phyloP scores from a whole-genome alignment of 495 filamentous ascomycete genomes.

The Podospora appendiculata region DNA sequence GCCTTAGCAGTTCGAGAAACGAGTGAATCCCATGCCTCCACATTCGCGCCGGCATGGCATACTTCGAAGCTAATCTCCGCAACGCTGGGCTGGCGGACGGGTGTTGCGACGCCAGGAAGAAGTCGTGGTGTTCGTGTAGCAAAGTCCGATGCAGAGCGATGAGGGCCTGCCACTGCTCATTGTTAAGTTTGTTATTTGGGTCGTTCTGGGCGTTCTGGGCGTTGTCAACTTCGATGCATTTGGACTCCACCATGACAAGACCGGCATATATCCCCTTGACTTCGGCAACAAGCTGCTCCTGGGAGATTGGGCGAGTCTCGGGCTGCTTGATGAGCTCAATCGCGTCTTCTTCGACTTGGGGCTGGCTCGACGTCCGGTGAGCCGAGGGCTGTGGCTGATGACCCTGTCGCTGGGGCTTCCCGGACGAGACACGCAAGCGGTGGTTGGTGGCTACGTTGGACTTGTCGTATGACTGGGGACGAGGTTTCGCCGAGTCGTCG shows the following conservation, averaged over 20 bases:
- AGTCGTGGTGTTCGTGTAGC: slow-evolving; percentile 74
- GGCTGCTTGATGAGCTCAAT: slow-evolving; percentile 42
- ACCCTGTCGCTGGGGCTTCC: background rate
- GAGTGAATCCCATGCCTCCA: slow-evolving; percentile 79
- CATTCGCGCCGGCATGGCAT: slow-evolving; percentile 77
- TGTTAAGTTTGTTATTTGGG: background rate
- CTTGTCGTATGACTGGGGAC: slow-evolving; percentile 12
- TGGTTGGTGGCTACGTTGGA: slow-evolving; percentile 17
- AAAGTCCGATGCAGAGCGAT: slow-evolving; percentile 65
- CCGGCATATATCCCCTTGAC: slow-evolving; percentile 72
- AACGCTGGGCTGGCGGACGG: slow-evolving; percentile 57
- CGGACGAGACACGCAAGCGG: slow-evolving; percentile 6
- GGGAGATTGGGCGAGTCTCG: slow-evolving; percentile 61
- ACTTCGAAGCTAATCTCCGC: slow-evolving; percentile 54
- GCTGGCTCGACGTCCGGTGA: background rate
- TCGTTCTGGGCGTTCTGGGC: slow-evolving; percentile 40
- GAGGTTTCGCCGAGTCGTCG: slow-evolving; percentile 12
- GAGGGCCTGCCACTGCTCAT: slow-evolving; percentile 59
- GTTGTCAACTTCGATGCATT: slow-evolving; percentile 68
- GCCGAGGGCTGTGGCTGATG: background rate
- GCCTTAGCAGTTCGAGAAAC: slow-evolving; percentile 62
- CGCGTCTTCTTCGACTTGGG: slow-evolving; percentile 6
- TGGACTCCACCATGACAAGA: slow-evolving; percentile 70
- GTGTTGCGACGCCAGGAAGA: slow-evolving; percentile 72
- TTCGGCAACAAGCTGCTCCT: slow-evolving; percentile 63